These are phyloP conservation scores for Trametes sp. DNA, from an alignment of 1,284 basidiomycete species.

Conservation along the genomic window DNA sequence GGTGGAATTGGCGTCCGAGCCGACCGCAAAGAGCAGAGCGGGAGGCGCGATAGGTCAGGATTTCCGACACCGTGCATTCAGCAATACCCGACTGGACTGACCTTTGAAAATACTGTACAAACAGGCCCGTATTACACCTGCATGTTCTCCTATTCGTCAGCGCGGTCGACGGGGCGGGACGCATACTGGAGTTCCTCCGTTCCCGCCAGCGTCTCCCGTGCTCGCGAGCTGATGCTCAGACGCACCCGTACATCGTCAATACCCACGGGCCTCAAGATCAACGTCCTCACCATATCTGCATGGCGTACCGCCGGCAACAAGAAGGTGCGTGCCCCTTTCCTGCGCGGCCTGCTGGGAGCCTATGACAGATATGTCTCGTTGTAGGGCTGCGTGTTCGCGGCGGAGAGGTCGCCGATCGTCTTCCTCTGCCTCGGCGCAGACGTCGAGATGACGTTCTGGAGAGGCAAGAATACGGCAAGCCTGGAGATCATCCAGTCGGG, in stretches of 20 bases:
- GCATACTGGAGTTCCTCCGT: slow-evolving; percentile 19
- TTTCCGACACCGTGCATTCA: no score
- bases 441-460: slow-evolving; percentile 38
- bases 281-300: slow-evolving; percentile 40
- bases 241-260: slow-evolving; percentile 23
- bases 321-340: slow-evolving; percentile 39
- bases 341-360: no score
- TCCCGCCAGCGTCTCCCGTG: slow-evolving; percentile 37
- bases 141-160: slow-evolving; percentile 17
- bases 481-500: not conserved
- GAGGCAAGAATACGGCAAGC: not conserved
- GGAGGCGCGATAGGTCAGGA: not conserved
- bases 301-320: slow-evolving; percentile 46
- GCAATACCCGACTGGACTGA: no score
- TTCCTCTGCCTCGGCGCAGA: slow-evolving; percentile 45
- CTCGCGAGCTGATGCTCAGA: slow-evolving; percentile 31
- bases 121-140: slow-evolving; percentile 43
- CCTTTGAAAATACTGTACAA: no score
- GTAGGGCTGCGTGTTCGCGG: slow-evolving; percentile 24
- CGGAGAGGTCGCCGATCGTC: slow-evolving; percentile 28
- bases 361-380: not conserved
- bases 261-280: slow-evolving; percentile 35
- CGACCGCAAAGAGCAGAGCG: not conserved
- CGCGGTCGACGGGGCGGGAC: not conserved
- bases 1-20: slow-evolving; percentile 34